Evolutionary conservation across 2,329 filamentous ascomycete species (phyloP).

Genomic region (Xylaria sp.): DNA sequence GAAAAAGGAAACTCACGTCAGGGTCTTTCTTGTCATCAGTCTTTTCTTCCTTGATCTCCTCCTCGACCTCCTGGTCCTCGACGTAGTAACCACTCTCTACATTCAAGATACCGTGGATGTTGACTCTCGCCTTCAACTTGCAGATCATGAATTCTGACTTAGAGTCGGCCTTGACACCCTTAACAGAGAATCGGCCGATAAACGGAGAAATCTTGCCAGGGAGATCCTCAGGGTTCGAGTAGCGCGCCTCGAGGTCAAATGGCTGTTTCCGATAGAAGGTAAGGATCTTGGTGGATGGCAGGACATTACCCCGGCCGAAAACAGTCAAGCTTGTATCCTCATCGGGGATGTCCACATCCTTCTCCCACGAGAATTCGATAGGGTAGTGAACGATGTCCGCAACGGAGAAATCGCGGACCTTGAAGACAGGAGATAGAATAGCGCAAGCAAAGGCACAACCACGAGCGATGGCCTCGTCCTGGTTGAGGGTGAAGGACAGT

Average conservation of each 20-base stretch:
- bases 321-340: slow-evolving; percentile 97
- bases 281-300: slow-evolving; percentile 98
- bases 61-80: slow-evolving; percentile 96
- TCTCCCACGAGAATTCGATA: slow-evolving; percentile 99
- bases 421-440: slow-evolving; percentile 96
- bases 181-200: slow-evolving; percentile 98
- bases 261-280: slow-evolving; percentile 99
- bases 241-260: slow-evolving; percentile 94
- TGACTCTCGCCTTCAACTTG: slow-evolving; percentile 97
- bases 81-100: slow-evolving; percentile 98
- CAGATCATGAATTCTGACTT: slow-evolving; percentile 99
- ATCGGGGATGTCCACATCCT: slow-evolving; percentile 96
- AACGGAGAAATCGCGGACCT: slow-evolving; percentile 95
- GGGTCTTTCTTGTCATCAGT: slow-evolving; percentile 67
- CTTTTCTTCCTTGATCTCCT: slow-evolving; percentile 80
- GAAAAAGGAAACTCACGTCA: slow-evolving; percentile 65
- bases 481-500: slow-evolving; percentile 96
- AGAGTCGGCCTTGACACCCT: slow-evolving; percentile 91
- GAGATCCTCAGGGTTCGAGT: slow-evolving; percentile 83
- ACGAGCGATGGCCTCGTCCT: slow-evolving; percentile 94
- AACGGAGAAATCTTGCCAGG: slow-evolving; percentile 91
- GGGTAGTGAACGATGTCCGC: slow-evolving; percentile 98
- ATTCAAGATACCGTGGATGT: slow-evolving; percentile 94
- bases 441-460: slow-evolving; percentile 98
- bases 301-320: slow-evolving; percentile 95